Conservation (phyloP, 2,329 filamentous ascomycete species). For the Dactylonectria macrodidyma region DNA sequence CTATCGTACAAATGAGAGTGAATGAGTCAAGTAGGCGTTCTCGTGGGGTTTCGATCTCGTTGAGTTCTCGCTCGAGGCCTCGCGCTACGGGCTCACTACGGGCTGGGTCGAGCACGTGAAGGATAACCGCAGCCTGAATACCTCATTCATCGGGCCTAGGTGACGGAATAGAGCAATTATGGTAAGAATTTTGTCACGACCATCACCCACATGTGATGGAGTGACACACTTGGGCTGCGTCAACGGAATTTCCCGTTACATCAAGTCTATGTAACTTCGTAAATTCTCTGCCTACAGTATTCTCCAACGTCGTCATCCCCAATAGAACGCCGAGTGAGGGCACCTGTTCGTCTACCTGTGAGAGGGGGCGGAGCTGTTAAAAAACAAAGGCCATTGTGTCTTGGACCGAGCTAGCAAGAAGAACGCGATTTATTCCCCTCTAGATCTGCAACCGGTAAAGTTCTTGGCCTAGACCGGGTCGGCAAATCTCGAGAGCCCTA, state of each 20-base stretch:
- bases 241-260: constrained; percentile 3
- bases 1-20: neutral
- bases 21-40: neutral
- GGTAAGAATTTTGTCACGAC: neutral
- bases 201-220: neutral
- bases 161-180: neutral
- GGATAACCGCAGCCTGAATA: neutral
- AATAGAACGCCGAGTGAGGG: no score
- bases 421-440: no score
- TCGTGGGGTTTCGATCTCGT: neutral
- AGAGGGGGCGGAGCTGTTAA: no score
- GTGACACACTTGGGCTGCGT: constrained; percentile 4
- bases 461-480: no score
- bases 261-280: neutral
- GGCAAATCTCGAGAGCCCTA: no score
- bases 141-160: neutral
- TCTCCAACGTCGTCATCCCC: no score
- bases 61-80: neutral
- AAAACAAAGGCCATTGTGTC: no score
- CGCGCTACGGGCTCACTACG: neutral
- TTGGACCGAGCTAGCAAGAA: no score
- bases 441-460: no score
- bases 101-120: neutral
- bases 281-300: constrained; percentile 1
- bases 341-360: no score